A percentile compares a stretch with the other conserved stretches of the same genome.
Conservation (phyloP, 1,284 basidiomycete species). For the Cryptococcus sp. region DNA sequence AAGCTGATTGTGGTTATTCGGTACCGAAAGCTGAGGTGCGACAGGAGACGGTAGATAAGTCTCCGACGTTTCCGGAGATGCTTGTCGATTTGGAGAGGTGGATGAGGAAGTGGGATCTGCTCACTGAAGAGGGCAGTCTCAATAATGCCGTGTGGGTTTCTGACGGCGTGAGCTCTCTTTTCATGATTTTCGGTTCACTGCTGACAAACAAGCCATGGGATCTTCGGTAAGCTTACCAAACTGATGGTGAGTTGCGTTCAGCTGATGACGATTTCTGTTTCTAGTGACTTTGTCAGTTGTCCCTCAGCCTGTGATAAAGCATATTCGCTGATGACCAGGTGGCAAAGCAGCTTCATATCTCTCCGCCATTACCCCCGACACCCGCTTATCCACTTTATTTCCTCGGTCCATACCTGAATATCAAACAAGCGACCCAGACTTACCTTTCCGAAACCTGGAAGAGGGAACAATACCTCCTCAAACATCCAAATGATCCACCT, state of each 20-base stretch:
- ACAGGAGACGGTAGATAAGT: conserved; percentile 71
- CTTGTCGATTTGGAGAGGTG: conserved; percentile 64
- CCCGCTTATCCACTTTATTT: conserved; percentile 37
- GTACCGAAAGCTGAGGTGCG: conserved; percentile 2
- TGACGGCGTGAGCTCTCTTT: conserved; percentile 47
- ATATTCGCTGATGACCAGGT: conserved; percentile 21
- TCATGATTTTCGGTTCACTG: background rate
- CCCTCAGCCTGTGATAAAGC: background rate
- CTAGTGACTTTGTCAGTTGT: conserved; percentile 36
- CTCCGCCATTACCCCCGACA: conserved; percentile 25
- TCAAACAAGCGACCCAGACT: conserved; percentile 42
- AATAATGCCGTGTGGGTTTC: conserved; percentile 52
- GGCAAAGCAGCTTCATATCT: conserved; percentile 47
- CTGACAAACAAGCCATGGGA: conserved; percentile 37
- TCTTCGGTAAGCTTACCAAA: conserved; percentile 34
- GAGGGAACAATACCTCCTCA: conserved; percentile 53
- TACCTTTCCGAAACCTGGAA: conserved; percentile 52
- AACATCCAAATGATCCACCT: conserved; percentile 13
- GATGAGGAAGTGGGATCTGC: conserved; percentile 52
- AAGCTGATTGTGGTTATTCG: background rate
- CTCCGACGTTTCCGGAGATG: conserved; percentile 71
- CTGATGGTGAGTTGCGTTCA: background rate
- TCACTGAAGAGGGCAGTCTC: conserved; percentile 35
- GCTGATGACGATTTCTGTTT: conserved; percentile 1
- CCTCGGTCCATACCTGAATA: conserved; percentile 42